Evolutionary conservation across 192 early-diverging fungal genomes (phyloP).

Genomic region (Podila minutissima): DNA sequence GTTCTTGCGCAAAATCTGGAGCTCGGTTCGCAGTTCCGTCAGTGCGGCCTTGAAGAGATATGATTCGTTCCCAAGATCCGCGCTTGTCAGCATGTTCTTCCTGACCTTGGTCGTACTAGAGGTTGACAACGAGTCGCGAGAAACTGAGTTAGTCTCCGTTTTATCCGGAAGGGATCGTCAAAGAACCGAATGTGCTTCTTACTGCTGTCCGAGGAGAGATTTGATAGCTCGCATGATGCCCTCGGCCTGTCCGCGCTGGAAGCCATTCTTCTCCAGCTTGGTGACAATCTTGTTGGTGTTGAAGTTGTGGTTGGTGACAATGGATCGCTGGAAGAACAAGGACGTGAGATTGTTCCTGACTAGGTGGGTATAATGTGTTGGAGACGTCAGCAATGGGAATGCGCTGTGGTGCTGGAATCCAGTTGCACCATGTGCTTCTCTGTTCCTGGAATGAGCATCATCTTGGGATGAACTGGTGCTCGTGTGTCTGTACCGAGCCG

Average conservation of each 20-base stretch:
- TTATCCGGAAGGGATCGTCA: background rate
- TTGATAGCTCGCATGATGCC: constrained; percentile 82
- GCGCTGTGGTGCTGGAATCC: background rate
- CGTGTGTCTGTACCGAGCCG: background rate
- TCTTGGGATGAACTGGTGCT: background rate
- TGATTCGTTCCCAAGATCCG: constrained; percentile 86
- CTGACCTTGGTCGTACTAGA: constrained; percentile 57
- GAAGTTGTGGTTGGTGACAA: constrained; percentile 67
- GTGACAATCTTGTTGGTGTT: constrained; percentile 81
- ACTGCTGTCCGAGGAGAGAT: constrained; percentile 65
- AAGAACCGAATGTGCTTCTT: constrained; percentile 49
- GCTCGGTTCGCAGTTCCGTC: constrained; percentile 82
- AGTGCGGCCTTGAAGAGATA: constrained; percentile 88
- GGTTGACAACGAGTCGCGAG: background rate
- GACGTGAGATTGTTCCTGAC: constrained; percentile 4
- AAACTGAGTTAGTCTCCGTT: too few relatives aligned
- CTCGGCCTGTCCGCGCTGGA: constrained; percentile 76
- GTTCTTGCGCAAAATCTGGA: constrained; percentile 78
- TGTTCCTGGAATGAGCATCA: constrained; percentile 1
- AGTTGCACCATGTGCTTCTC: background rate
- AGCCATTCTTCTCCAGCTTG: constrained; percentile 71
- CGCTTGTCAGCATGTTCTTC: constrained; percentile 69
- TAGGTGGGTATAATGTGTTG: constrained; percentile 36
- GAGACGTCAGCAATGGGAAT: constrained; percentile 16
- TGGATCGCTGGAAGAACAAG: constrained; percentile 14